Percentiles rank a stretch among this genome's conserved stretches.
Evolutionary conservation across 441 rosid genomes (phyloP).

Genomic region (Manihot esculenta): DNA sequence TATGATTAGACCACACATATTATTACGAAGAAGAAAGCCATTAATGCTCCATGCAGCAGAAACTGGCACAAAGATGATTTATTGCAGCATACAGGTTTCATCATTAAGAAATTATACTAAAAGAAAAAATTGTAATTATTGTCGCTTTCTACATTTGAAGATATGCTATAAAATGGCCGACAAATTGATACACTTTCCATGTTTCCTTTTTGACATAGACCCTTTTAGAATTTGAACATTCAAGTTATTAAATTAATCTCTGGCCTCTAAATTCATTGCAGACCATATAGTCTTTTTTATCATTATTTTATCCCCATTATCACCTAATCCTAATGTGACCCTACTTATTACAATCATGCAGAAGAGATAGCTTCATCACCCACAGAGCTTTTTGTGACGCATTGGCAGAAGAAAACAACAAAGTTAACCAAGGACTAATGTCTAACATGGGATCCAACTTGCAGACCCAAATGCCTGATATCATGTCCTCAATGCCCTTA

Average conservation of each 20-base stretch:
- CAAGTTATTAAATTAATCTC: background rate
- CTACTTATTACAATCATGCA: conserved; percentile 25
- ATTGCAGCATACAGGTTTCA: conserved; percentile 2
- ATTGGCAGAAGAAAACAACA: conserved; percentile 57
- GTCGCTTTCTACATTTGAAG: conserved; percentile 13
- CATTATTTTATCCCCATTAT: background rate
- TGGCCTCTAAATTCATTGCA: background rate
- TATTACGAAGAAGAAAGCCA: background rate
- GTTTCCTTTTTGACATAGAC: conserved; percentile 38
- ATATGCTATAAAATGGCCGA: conserved; percentile 34
- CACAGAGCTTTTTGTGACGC: conserved; percentile 71
- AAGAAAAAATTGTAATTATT: background rate
- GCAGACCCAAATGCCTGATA: conserved; percentile 43
- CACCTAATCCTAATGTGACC: background rate
- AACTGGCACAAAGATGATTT: background rate
- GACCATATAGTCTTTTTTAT: background rate
- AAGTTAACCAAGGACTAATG: conserved; percentile 59
- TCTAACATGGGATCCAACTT: conserved; percentile 33
- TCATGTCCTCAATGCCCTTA: conserved; percentile 36
- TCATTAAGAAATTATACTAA: background rate
- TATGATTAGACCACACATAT: no score
- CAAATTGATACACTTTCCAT: conserved; percentile 26
- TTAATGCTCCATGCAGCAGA: background rate
- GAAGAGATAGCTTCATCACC: conserved; percentile 62
- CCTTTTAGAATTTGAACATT: background rate